Conservation (phyloP, 306 rosid species). For the Benincasa hispida region DNA sequence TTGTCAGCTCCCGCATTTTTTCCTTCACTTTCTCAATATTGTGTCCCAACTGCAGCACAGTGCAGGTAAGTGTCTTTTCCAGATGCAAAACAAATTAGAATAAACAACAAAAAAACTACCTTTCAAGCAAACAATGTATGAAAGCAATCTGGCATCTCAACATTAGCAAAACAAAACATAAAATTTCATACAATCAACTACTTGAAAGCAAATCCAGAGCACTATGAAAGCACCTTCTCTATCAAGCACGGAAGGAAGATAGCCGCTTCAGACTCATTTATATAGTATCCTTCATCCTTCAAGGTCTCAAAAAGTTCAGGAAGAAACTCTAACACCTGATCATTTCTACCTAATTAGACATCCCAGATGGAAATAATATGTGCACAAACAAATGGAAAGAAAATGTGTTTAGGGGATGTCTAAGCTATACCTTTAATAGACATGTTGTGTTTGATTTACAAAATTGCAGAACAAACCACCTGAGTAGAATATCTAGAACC, state of each 20-base stretch:
- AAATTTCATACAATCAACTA: background rate
- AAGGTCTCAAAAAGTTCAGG: conserved; percentile 73
- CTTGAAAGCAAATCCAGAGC: background rate
- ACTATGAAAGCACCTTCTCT: conserved; percentile 61
- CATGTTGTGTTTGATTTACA: conserved; percentile 98
- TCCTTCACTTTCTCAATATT: conserved; percentile 90
- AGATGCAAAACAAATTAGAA: background rate
- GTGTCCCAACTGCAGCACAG: conserved; percentile 73
- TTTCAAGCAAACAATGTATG: background rate
- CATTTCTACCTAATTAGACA: conserved; percentile 10
- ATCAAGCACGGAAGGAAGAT: conserved; percentile 81
- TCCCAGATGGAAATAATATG: background rate
- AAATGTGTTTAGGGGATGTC: background rate
- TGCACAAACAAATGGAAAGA: background rate
- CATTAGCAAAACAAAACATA: background rate
- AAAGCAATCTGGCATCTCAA: background rate
- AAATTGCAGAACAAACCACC: conserved; percentile 93
- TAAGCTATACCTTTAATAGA: conserved; percentile 63
- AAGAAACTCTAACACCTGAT: conserved; percentile 89
- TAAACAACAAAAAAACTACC: background rate
- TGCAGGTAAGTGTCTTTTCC: background rate
- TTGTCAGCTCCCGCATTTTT: conserved; percentile 88
- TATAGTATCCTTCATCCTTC: conserved; percentile 64
- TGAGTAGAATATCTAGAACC: conserved; percentile 81
- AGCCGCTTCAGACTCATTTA: conserved; percentile 89